These are phyloP conservation scores for Solanum chilense DNA, from an alignment of 257 asterid species.

Conservation along the genomic window DNA sequence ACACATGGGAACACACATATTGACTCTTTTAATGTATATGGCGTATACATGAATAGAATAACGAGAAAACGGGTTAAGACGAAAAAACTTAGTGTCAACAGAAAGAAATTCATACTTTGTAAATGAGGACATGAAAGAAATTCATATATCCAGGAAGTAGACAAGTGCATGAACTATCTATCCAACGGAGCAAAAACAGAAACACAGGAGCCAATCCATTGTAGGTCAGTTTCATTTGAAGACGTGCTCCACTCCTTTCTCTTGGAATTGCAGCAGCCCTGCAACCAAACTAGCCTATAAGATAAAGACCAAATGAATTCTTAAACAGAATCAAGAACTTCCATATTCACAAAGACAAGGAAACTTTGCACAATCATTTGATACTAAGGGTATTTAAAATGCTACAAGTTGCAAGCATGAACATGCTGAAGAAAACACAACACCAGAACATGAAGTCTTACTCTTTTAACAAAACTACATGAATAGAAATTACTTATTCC, in stretches of 20 bases:
- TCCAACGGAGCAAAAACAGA: constrained; percentile 63
- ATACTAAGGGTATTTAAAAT: background rate
- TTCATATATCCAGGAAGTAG: constrained; percentile 47
- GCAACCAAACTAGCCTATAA: constrained; percentile 7
- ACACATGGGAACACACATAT: background rate
- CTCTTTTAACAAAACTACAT: background rate
- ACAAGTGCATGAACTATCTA: constrained; percentile 65
- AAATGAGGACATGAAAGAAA: constrained; percentile 58
- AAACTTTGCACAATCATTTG: background rate
- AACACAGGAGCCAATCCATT: constrained; percentile 55
- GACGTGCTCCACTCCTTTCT: constrained; percentile 59
- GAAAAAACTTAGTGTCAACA: background rate
- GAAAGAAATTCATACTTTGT: constrained; percentile 38
- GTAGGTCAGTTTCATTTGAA: constrained; percentile 79
- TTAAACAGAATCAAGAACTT: background rate
- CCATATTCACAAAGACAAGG: background rate
- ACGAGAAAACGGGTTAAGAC: background rate
- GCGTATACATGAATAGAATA: background rate
- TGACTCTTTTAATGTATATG: background rate
- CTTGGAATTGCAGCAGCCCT: constrained; percentile 85
- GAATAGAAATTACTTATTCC: background rate
- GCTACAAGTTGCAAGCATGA: background rate
- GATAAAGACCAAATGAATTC: background rate
- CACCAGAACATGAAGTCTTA: background rate
- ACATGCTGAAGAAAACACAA: background rate